Base-by-base conservation (phyloP, 495 filamentous ascomycete genomes). In the Penicillium salamii region DNA sequence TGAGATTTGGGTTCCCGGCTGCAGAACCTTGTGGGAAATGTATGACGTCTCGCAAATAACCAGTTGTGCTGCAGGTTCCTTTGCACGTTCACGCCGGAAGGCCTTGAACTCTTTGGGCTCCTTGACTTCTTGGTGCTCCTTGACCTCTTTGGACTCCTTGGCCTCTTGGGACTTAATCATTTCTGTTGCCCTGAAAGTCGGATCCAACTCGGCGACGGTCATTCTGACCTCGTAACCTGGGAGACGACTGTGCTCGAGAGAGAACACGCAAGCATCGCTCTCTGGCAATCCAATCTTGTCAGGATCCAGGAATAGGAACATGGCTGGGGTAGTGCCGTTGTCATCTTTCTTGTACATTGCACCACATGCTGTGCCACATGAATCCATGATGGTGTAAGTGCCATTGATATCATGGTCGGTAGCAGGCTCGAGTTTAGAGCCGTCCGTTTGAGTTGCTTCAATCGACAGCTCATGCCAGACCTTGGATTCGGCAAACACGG, bases 221-320 rank as follows among this genome's bases (percentile, higher is more conserved):
- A 58, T 49, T 17, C 87, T 76, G 35, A 68, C 51, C 41, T 84
- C 78, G 29, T 85, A 79, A 12, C 73, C 71, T 13, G 80, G 67
- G 4, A 82, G 66, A 5, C 77, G 70, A 1, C 69, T 54, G 37
- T 72, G 76, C 7, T 80, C 69, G 6, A 72, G 43, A 1, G 85
- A 76, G 56, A 91, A 88, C 13, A 90, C 81, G 55, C 82, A 91
- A 1, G 58, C 57, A 61, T 92, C 88, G 3, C 77, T 36, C 0
- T 67, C 53, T 0, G 73, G 59, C 14, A 65, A 46, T 3, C 76
- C 74, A 9, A 74, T 65, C 31, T 69, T 74, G 3, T 67, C 63
- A 0, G 78, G 78, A 32, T 92, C 86, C 36, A 87, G 69, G 63
- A 89, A 90, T 15, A 91, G 66, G 50, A 78, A 91, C 4, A 87